Evolutionary conservation across 2,329 filamentous ascomycete genomes (phyloP).

Genomic region (Cladophialophora psammophila): DNA sequence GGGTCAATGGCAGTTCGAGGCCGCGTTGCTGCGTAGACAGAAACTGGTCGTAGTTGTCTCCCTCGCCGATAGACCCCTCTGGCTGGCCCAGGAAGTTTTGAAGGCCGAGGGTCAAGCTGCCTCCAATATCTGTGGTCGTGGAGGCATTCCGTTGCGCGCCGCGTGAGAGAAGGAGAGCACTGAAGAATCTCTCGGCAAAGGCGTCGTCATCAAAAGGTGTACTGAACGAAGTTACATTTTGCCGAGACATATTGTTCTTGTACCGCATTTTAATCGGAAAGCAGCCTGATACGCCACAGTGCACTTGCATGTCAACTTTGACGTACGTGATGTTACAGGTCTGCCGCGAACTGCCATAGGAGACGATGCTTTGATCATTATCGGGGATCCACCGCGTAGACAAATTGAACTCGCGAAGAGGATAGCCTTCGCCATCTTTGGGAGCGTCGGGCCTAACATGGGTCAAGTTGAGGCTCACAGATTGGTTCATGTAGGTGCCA

Average conservation of each 20-base stretch:
- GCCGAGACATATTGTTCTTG: constrained; percentile 1
- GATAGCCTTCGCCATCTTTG: constrained; percentile 4
- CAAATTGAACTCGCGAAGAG: constrained; percentile 16
- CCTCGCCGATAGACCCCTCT: neutral
- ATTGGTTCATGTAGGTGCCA: constrained; percentile 16
- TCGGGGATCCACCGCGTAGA: constrained; percentile 16
- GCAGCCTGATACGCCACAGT: constrained; percentile 20
- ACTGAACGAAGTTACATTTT: constrained; percentile 23
- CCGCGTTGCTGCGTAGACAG: neutral
- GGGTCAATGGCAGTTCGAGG: constrained; percentile 7
- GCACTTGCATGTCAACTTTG: constrained; percentile 22
- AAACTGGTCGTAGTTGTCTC: neutral
- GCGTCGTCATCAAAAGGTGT: constrained; percentile 28
- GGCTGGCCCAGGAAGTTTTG: neutral
- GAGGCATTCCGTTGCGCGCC: constrained; percentile 10
- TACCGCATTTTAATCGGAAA: constrained; percentile 23
- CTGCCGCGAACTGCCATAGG: constrained; percentile 11
- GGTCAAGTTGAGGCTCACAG: constrained; percentile 24
- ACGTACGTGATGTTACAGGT: constrained; percentile 24
- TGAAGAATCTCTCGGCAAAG: constrained; percentile 22
- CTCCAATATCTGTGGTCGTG: neutral
- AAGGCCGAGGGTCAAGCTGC: neutral
- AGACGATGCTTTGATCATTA: constrained; percentile 7
- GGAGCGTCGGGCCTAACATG: constrained; percentile 16
- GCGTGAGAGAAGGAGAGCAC: constrained; percentile 12